Evolutionary conservation across 73 alveolate genomes (phyloP).

Genomic region (Urostyla sp.): DNA sequence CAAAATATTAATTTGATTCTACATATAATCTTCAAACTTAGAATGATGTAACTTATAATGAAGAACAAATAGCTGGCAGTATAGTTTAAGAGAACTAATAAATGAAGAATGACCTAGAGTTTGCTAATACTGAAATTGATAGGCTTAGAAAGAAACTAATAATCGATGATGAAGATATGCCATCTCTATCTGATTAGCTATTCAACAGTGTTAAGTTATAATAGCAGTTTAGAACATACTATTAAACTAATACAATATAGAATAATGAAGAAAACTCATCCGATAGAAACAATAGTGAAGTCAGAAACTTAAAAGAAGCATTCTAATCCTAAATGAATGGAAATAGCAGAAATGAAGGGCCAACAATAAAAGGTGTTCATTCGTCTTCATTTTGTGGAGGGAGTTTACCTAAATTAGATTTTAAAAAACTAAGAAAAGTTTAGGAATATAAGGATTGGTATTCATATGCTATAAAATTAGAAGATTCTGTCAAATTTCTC

Average conservation of each 20-base stretch:
- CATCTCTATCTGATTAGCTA: slow-evolving; percentile 13
- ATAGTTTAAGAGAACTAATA: slow-evolving; percentile 42
- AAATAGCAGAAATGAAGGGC: slow-evolving; percentile 21
- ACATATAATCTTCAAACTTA: no score
- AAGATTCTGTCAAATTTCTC: slow-evolving; percentile 50
- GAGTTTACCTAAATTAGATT: slow-evolving; percentile 36
- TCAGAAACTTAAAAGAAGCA: slow-evolving; percentile 11
- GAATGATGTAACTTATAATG: no score
- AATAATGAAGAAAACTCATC: slow-evolving; percentile 16
- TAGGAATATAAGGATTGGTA: slow-evolving; percentile 64
- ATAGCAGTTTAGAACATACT: no score
- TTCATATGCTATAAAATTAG: slow-evolving; percentile 48
- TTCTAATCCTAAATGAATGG: background rate
- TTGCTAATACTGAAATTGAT: slow-evolving; percentile 53
- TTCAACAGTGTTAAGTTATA: no score
- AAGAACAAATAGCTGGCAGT: no score
- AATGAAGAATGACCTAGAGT: slow-evolving; percentile 48
- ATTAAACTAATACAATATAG: no score
- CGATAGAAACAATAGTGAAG: background rate
- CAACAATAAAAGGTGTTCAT: no score
- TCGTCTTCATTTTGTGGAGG: slow-evolving; percentile 36
- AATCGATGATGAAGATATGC: slow-evolving; percentile 39
- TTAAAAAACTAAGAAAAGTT: slow-evolving; percentile 26
- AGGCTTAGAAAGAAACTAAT: slow-evolving; percentile 53
- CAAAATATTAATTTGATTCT: no score